Base-by-base conservation (phyloP, 306 rosid species). In the Corylus avellana region DNA sequence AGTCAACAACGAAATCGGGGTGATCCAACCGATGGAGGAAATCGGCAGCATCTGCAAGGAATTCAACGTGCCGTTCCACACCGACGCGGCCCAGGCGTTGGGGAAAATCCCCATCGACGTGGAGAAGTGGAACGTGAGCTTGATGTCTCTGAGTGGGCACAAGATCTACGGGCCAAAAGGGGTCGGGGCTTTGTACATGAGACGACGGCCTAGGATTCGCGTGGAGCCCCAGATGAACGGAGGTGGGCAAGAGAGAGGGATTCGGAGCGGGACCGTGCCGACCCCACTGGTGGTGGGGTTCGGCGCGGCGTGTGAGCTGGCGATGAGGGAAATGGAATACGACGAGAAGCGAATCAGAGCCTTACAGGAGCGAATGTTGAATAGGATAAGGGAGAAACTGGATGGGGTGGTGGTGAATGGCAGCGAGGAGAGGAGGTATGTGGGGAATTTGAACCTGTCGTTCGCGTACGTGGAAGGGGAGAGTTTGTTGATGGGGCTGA, bases 151-250 rank as follows among this genome's bases (percentile, higher is more conserved):
- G 82, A 91, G 97, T 39, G 98, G 97, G 51, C 98, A 95, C 68
- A 95, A 95, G 85, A 54, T 95, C 84, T 95, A 92, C 57, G 97
- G 92, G 1, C 97, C 97, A 0, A 94, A 94, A 64, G 97, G 98
- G 0, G 79, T 95, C 20, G 98, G 98, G 4, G 97, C 98, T 9
- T 79, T 92, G 92, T 94, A 94, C 71, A 75, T 91, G 77, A 74
- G 97, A 84, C 79, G 97, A 83, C 78, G 97, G 58, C 97, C 98
- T 0, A 92, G 97, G 91, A 92, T 92, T 84, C 91, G 97, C 8
- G 97, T 94, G 16, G 98, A 92, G 90, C 91, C 97, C n/a, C 98
- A 94, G 68, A 94, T 94, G 98, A 94, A 90, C 63, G 98, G 97
- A 1, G 98, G 98, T 55, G 97, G 98, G 0, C 98, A 92, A 80